These are phyloP conservation scores for Pontederia crassipes DNA, from an alignment of 176 grass and related monocot genomes.

Conservation along the genomic window DNA sequence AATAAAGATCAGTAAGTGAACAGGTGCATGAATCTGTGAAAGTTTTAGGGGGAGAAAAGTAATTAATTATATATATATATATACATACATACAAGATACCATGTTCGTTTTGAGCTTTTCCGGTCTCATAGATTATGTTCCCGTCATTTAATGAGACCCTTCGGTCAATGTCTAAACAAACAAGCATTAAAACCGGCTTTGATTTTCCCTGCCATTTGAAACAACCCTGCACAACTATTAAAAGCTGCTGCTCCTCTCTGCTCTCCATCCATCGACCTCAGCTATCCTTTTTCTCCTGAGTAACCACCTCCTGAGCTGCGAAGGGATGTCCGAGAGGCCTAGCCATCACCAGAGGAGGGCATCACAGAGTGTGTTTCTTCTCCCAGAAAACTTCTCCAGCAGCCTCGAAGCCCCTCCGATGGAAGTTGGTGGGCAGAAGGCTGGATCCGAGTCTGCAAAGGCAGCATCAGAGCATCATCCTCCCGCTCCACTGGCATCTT, in stretches of 20 bases:
- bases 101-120: no score
- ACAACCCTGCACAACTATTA: no score
- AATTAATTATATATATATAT: no score
- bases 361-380: slow-evolving; percentile 62
- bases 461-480: not conserved
- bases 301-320: not conserved
- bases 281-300: not conserved
- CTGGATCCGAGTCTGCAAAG: not conserved
- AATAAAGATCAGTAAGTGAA: no score
- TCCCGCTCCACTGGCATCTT: not conserved
- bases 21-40: no score
- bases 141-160: no score
- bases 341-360: slow-evolving; percentile 59
- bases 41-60: no score
- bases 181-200: no score
- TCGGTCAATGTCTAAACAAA: no score
- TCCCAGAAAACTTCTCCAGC: slow-evolving; percentile 47
- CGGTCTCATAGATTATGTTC: no score
- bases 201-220: no score
- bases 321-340: slow-evolving; percentile 48
- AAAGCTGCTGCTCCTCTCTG: not conserved
- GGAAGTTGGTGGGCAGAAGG: slow-evolving; percentile 13
- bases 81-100: no score
- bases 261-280: not conserved
- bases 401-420: slow-evolving; percentile 26